Evolutionary conservation across 257 asterid species (phyloP).

Genomic region (Scutellaria minor): DNA sequence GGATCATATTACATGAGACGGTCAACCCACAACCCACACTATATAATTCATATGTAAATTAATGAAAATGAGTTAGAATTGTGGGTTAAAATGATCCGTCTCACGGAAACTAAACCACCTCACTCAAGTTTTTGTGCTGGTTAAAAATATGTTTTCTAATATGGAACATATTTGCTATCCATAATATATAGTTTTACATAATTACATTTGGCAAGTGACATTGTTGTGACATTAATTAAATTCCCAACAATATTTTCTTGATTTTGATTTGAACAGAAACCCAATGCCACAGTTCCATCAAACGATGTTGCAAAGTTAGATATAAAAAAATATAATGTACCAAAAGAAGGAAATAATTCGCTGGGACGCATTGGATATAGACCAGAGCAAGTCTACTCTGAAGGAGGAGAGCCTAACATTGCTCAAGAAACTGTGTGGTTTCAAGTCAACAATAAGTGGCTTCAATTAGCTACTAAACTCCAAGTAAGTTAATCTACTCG

Average conservation of each 20-base stretch:
- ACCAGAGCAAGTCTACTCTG: constrained; percentile 57
- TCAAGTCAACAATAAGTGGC: constrained; percentile 48
- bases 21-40: too few species aligned
- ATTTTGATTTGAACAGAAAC: constrained; percentile 46
- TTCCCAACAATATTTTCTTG: background rate
- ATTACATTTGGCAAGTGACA: too few species aligned
- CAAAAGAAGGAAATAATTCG: constrained; percentile 49
- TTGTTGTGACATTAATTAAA: too few species aligned
- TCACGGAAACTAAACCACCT: too few species aligned
- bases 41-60: too few species aligned
- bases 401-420: constrained; percentile 43
- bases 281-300: constrained; percentile 40
- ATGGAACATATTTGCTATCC: too few species aligned
- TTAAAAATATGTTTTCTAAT: too few species aligned
- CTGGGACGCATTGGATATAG: constrained; percentile 52
- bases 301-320: constrained; percentile 50
- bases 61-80: too few species aligned
- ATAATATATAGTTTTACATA: too few species aligned
- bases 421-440: constrained; percentile 50
- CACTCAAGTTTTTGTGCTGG: too few species aligned
- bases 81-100: too few species aligned
- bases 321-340: constrained; percentile 50
- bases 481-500: constrained; percentile 24
- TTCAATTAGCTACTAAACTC: constrained; percentile 49
- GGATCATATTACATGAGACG: too few species aligned